Conservation (phyloP, 306 rosid species). For the Lupinus albus region DNA sequence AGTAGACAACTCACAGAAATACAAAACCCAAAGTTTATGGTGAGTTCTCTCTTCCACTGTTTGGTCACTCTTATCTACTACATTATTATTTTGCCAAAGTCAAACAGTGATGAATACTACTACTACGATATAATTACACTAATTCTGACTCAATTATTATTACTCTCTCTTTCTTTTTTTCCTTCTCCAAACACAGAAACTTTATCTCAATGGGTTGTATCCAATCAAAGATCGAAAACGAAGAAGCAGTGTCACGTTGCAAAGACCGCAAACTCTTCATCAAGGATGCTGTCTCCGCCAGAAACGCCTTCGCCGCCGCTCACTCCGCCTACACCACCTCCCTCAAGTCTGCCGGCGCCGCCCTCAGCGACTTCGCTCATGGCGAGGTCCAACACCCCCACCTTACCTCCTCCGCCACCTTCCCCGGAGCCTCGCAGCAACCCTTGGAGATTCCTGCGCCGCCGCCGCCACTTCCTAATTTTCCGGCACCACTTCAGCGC, state of each 20-base stretch:
- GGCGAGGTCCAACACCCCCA: conserved; percentile 63
- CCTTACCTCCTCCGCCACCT: neutral
- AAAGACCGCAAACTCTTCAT: conserved; percentile 75
- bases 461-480: conserved; percentile 65
- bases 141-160: neutral
- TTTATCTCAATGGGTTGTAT: conserved; percentile 70
- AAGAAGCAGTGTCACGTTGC: conserved; percentile 85
- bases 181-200: neutral
- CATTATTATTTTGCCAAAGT: no score
- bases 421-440: conserved; percentile 14
- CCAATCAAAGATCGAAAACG: conserved; percentile 96
- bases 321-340: conserved; percentile 71
- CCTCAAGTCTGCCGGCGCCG: conserved; percentile 85
- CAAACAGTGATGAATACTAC: neutral
- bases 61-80: neutral
- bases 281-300: conserved; percentile 68
- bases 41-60: neutral
- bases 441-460: conserved; percentile 52
- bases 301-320: conserved; percentile 90
- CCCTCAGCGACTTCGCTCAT: conserved; percentile 73
- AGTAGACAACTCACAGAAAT: no score
- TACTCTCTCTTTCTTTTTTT: neutral
- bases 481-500: conserved; percentile 53
- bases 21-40: no score
- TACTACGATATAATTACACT: no score